phyloP scores from a whole-genome alignment of 2,329 filamentous ascomycete genomes.

The Fusarium kyushuense region DNA sequence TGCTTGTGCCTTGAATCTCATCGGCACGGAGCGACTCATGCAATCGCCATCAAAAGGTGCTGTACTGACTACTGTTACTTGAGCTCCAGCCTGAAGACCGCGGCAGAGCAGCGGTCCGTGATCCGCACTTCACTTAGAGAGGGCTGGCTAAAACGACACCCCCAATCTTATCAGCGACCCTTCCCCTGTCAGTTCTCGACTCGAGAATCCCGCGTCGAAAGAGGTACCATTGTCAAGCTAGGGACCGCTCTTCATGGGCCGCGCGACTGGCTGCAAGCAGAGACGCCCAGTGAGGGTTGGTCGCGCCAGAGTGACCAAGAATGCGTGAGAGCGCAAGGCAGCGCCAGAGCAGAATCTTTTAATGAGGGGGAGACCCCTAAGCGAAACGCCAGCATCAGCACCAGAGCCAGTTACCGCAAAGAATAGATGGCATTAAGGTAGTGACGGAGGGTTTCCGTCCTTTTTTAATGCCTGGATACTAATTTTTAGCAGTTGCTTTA shows the following conservation, averaged over 20 bases:
- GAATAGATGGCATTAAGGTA: constrained; percentile 6
- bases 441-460: constrained; percentile 34
- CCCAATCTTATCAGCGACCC: constrained; percentile 11
- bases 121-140: constrained; percentile 24
- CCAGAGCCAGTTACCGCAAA: constrained; percentile 13
- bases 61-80: neutral
- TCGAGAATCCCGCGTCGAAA: constrained; percentile 32
- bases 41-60: neutral
- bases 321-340: constrained; percentile 14
- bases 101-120: constrained; percentile 33
- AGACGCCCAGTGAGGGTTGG: constrained; percentile 33
- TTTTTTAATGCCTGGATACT: neutral
- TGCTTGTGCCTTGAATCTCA: neutral
- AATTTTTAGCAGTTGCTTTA: neutral
- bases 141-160: constrained; percentile 22
- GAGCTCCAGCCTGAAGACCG: constrained; percentile 28
- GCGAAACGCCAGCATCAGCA: constrained; percentile 24
- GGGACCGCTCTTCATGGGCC: constrained; percentile 23
- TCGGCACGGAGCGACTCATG: neutral
- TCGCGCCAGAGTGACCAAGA: constrained; percentile 34
- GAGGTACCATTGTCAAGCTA: constrained; percentile 29
- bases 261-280: constrained; percentile 29
- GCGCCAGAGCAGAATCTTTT: constrained; percentile 3
- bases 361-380: constrained; percentile 8
- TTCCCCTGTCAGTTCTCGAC: constrained; percentile 29